Conservation (phyloP, 2,329 filamentous ascomycete species). For the Verticillium albo-atrum region DNA sequence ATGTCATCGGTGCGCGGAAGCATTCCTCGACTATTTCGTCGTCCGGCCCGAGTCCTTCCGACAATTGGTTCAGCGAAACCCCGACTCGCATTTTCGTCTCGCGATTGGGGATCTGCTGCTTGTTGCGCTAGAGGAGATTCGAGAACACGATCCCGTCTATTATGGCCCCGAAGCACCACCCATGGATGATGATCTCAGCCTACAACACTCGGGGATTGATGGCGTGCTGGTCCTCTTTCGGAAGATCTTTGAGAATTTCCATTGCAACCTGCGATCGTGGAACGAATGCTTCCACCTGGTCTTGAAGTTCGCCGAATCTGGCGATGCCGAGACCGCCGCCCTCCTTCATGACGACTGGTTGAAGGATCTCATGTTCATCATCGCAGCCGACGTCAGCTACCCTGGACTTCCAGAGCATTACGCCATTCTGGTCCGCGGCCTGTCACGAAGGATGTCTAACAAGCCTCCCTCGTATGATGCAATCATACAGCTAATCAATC, state of each 20-base stretch:
- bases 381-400: constrained; percentile 50
- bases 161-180: constrained; percentile 30
- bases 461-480: constrained; percentile 49
- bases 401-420: constrained; percentile 52
- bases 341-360: constrained; percentile 61
- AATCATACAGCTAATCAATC: constrained; percentile 46
- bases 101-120: constrained; percentile 49
- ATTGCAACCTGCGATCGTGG: constrained; percentile 62
- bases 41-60: constrained; percentile 53
- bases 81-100: constrained; percentile 50
- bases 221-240: constrained; percentile 44
- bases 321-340: constrained; percentile 49
- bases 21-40: constrained; percentile 58
- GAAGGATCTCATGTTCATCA: constrained; percentile 50
- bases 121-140: constrained; percentile 47
- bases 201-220: constrained; percentile 6
- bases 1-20: constrained; percentile 51
- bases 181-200: background rate
- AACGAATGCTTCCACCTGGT: constrained; percentile 72
- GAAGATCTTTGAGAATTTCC: constrained; percentile 58
- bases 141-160: constrained; percentile 36
- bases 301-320: constrained; percentile 59
- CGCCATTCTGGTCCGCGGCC: constrained; percentile 36
- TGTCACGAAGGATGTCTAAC: background rate
- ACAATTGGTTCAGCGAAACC: constrained; percentile 59